Conservation (phyloP, 441 rosid species). For the Euphorbia schlechtendalii region DNA sequence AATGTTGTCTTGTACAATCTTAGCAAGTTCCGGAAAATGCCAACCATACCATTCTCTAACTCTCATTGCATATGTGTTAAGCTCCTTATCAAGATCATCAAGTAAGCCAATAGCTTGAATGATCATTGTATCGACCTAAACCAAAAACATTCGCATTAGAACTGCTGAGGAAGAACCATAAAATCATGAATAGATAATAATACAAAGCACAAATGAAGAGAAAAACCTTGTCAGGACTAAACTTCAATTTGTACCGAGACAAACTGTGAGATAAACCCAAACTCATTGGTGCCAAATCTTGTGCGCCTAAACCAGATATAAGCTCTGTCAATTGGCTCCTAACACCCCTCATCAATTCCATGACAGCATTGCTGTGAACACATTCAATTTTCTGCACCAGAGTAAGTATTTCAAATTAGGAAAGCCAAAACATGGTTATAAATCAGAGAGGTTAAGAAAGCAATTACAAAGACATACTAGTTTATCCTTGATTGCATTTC, state of each 20-base stretch:
- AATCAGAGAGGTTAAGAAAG: not conserved
- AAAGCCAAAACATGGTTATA: not conserved
- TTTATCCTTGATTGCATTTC: slow-evolving; percentile 82
- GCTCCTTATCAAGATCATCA: slow-evolving; percentile 93
- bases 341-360: slow-evolving; percentile 91
- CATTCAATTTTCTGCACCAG: slow-evolving; percentile 75
- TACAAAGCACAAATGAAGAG: not conserved
- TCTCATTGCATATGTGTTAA: slow-evolving; percentile 88
- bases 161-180: not conserved
- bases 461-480: slow-evolving; percentile 41
- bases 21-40: slow-evolving; percentile 98
- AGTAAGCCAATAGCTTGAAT: slow-evolving; percentile 92
- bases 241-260: slow-evolving; percentile 84
- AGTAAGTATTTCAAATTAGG: slow-evolving; percentile 14
- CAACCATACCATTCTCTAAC: slow-evolving; percentile 97
- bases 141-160: slow-evolving; percentile 3
- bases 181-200: no score
- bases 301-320: slow-evolving; percentile 67
- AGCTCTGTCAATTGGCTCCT: slow-evolving; percentile 86
- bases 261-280: slow-evolving; percentile 93
- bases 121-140: slow-evolving; percentile 92
- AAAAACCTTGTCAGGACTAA: slow-evolving; percentile 91
- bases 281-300: slow-evolving; percentile 92
- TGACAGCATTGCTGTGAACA: slow-evolving; percentile 76
- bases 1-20: slow-evolving; percentile 77